These are phyloP conservation scores for Pichia sp. DNA, from an alignment of 1,139 yeast genomes.

Conservation along the genomic window DNA sequence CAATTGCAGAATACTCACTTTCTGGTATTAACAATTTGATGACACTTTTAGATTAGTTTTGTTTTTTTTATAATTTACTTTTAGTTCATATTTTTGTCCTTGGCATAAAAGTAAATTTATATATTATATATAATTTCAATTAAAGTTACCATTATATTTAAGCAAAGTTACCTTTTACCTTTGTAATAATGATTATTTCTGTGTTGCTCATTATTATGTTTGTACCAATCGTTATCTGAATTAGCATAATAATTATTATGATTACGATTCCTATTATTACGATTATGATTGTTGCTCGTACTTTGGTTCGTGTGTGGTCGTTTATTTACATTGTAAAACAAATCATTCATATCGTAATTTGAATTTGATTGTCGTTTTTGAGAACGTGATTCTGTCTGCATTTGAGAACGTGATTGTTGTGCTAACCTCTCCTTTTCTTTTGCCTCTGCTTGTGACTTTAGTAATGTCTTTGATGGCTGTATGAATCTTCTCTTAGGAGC, in stretches of 20 bases:
- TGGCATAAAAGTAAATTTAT: neutral
- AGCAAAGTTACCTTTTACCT: neutral
- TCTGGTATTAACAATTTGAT: constrained; percentile 76
- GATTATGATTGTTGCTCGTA: neutral
- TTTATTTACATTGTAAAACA: neutral
- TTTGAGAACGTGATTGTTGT: neutral
- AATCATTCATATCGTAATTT: neutral
- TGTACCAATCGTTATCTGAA: constrained; percentile 2
- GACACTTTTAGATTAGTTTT: constrained; percentile 34
- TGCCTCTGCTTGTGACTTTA: neutral
- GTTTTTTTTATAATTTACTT: neutral
- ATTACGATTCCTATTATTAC: neutral
- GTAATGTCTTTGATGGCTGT: neutral
- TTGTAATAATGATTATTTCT: constrained; percentile 2
- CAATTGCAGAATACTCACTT: constrained; percentile 56
- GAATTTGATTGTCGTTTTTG: neutral
- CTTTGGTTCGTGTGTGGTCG: neutral
- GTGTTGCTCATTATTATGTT: neutral
- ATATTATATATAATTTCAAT: neutral
- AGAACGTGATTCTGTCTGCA: neutral
- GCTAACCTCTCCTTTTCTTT: neutral
- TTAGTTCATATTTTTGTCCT: neutral
- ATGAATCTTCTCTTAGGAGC: neutral
- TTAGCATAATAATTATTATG: neutral
- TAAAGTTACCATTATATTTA: neutral